Conservation (phyloP, 2,329 filamentous ascomycete genomes). For the Colletotrichum filicis region DNA sequence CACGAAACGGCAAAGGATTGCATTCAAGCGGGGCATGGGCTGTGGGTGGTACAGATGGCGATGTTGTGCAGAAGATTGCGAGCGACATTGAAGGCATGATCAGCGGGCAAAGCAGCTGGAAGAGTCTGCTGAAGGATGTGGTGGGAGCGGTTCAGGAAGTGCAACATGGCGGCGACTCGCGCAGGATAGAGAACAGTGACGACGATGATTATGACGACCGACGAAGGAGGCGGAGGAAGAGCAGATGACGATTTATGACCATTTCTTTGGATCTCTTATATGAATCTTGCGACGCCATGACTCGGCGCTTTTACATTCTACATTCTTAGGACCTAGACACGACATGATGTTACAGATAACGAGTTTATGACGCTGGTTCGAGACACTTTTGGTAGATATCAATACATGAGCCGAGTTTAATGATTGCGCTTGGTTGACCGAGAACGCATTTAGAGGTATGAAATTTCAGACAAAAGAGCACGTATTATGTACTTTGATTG, state of each 20-base stretch:
- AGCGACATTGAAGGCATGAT: slow-evolving; percentile 47
- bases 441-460: not conserved
- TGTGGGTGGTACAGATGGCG: slow-evolving; percentile 54
- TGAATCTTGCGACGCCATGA: not conserved
- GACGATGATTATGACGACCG: slow-evolving; percentile 34
- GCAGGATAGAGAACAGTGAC: slow-evolving; percentile 36
- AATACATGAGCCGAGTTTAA: not conserved
- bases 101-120: slow-evolving; percentile 45
- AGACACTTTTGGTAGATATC: not conserved
- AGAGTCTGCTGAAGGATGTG: slow-evolving; percentile 44
- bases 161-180: slow-evolving; percentile 24
- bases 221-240: slow-evolving; percentile 30
- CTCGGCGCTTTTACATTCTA: not conserved
- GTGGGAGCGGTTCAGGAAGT: slow-evolving; percentile 38
- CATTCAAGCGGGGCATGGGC: slow-evolving; percentile 56
- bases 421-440: not conserved
- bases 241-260: slow-evolving; percentile 27
- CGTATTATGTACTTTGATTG: not conserved
- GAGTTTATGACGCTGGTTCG: slow-evolving; percentile 24
- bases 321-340: slow-evolving; percentile 11
- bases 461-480: not conserved
- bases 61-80: slow-evolving; percentile 52
- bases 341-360: slow-evolving; percentile 21
- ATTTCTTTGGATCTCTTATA: not conserved
- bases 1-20: slow-evolving; percentile 45